Conservation (phyloP, 441 rosid genomes). For the Erysimum pusillum region DNA sequence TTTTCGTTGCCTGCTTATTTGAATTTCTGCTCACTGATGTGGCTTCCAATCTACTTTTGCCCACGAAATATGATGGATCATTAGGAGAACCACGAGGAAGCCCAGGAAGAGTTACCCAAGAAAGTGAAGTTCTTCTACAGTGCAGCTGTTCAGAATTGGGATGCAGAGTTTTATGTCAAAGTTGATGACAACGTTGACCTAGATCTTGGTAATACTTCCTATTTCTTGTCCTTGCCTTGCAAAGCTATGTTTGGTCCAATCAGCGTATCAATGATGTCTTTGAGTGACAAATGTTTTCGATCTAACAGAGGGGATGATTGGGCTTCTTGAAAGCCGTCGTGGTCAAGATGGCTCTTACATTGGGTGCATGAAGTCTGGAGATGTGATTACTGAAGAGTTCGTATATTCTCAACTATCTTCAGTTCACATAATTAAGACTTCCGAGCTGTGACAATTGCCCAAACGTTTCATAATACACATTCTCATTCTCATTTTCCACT, state of each 20-base stretch:
- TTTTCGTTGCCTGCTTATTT: constrained; percentile 6
- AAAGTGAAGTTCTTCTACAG: constrained; percentile 90
- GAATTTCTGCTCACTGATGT: constrained; percentile 16
- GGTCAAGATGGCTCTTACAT: constrained; percentile 83
- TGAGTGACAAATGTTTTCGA: constrained; percentile 35
- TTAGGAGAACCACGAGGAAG: constrained; percentile 99
- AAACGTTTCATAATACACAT: constrained; percentile 4
- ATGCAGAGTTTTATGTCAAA: constrained; percentile 92
- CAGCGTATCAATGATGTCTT: constrained; percentile 4
- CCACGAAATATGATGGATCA: constrained; percentile 8
- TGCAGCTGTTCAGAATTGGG: constrained; percentile 90
- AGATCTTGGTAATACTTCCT: constrained; percentile 74
- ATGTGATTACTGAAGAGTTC: constrained; percentile 79
- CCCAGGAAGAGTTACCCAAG: constrained; percentile 89
- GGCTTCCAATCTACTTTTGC: constrained; percentile 17
- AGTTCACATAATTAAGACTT: constrained; percentile 54
- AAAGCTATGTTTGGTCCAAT: constrained; percentile 20
- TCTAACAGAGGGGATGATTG: constrained; percentile 78
- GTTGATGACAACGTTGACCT: constrained; percentile 84
- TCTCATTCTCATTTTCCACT: constrained; percentile 13
- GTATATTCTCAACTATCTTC: constrained; percentile 42
- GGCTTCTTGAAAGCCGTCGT: constrained; percentile 74
- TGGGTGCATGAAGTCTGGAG: constrained; percentile 99
- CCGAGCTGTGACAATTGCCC: constrained; percentile 52
- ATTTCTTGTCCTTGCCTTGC: constrained; percentile 29